Base-by-base conservation (phyloP, 176 grass and related monocot species). In the Oryza longistaminata region DNA sequence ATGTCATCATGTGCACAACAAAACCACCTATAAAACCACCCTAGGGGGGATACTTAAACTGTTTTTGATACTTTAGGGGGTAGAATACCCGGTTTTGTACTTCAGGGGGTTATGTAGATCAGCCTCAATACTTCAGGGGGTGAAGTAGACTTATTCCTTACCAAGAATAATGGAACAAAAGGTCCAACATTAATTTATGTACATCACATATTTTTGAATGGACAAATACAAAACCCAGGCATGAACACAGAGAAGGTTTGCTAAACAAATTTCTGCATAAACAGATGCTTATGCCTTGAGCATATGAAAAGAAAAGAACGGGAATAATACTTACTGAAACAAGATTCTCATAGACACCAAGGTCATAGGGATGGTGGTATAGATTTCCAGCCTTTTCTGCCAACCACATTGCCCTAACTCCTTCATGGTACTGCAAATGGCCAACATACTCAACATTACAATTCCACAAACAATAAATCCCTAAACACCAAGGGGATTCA, bases 361-460 rank as follows among this genome's bases (percentile, higher is more conserved):
- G 81, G 71, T 99, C 77, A 53, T 99, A 99, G 42, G 96, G 96
- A 99, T 94, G 91, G 8, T 85, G 91, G 74, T 99, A 99, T 79
- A 91, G 42, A 75, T 92, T 94, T 70, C 96, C 93, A 50, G 86
- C 91, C 82, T 99, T 99, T 87, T 96, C 90, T 86, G 86, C 90
- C 44, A 99, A 88, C 93, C 91, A 96, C 88, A 90, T 94, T 68
- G 96, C 93, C 80, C 91, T 92, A 44, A 94, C 93, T 74, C 96
- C 96, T 93, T 98, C 96, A 60, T 99, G 96, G 83, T 96, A 90
- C 91, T 99, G 87, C 83, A 91, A 61, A 85, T 25, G 25, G 81
- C 37, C 43, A 90, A 81, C 25, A 76, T 17, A 89, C 70, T 7
- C 24, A 71, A 16, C 42, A 76, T 77, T 65, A 83, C 17, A 61